Conservation (phyloP, 139 green algal species). For the Spirogloea muscicola region DNA sequence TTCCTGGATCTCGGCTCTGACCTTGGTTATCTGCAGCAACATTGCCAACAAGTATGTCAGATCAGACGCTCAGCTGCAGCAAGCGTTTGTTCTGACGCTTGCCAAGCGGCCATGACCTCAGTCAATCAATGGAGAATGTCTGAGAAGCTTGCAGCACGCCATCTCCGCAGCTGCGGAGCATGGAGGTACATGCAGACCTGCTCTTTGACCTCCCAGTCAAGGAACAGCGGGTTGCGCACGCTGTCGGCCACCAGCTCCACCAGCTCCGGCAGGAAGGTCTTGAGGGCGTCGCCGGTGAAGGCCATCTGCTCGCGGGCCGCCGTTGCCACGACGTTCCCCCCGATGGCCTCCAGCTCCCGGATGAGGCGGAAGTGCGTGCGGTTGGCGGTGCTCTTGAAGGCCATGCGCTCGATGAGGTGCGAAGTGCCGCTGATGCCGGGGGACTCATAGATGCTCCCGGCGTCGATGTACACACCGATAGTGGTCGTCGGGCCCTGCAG, state of each 20-base stretch:
- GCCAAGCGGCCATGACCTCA: not conserved
- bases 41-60: not conserved
- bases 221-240: constrained; percentile 82
- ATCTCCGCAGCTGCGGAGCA: not conserved
- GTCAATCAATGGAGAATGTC: constrained; percentile 2
- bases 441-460: constrained; percentile 59
- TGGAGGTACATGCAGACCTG: constrained; percentile 22
- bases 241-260: constrained; percentile 86
- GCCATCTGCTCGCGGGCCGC: constrained; percentile 66
- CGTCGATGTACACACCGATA: constrained; percentile 85
- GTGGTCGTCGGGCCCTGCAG: constrained; percentile 78
- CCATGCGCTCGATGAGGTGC: constrained; percentile 88
- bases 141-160: not conserved
- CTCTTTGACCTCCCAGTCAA: constrained; percentile 67
- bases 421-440: constrained; percentile 59
- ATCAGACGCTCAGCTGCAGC: not conserved
- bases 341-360: constrained; percentile 83
- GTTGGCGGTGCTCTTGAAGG: constrained; percentile 83
- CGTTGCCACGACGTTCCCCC: constrained; percentile 75
- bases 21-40: constrained; percentile 35
- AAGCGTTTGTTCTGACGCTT: not conserved
- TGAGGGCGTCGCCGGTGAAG: constrained; percentile 85
- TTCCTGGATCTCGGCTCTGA: constrained; percentile 64
- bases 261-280: constrained; percentile 68
- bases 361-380: constrained; percentile 70